A percentile compares a stretch with the other conserved stretches of the same genome.
Conservation (phyloP, 2,329 filamentous ascomycete genomes). For the Sporothrix brunneoviolacea region DNA sequence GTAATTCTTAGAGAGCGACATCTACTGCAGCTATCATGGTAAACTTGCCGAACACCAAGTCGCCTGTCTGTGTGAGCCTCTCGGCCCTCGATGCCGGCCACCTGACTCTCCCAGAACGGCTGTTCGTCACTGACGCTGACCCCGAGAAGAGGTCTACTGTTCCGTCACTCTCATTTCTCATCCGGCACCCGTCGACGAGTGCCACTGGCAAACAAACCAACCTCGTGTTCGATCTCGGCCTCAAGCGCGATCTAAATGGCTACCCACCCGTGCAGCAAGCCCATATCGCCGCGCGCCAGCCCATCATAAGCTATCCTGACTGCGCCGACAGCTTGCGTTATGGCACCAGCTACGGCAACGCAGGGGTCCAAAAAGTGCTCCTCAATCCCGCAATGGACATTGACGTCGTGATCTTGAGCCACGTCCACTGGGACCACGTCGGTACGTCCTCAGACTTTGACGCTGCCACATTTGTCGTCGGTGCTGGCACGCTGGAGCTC, state of each 20-base stretch:
- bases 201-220: conserved; percentile 18
- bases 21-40: no score
- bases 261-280: conserved; percentile 38
- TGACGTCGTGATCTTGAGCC: conserved; percentile 37
- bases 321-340: conserved; percentile 31
- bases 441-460: conserved; percentile 48
- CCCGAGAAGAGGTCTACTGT: neutral
- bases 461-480: conserved; percentile 42
- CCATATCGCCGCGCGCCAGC: conserved; percentile 39
- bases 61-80: neutral
- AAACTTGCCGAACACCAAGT: no score
- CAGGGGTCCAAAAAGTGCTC: conserved; percentile 10
- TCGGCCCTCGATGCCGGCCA: neutral
- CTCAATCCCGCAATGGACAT: conserved; percentile 21
- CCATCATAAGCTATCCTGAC: conserved; percentile 38
- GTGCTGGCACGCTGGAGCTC: conserved; percentile 37
- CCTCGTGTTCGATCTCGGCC: conserved; percentile 48
- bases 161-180: conserved; percentile 39
- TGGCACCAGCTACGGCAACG: neutral
- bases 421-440: conserved; percentile 53
- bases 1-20: no score
- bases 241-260: conserved; percentile 36
- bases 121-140: neutral
- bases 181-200: conserved; percentile 35
- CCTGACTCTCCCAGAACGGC: neutral